phyloP scores from a whole-genome alignment of 148 eudicot species.

The Vaccinium myrtillus region DNA sequence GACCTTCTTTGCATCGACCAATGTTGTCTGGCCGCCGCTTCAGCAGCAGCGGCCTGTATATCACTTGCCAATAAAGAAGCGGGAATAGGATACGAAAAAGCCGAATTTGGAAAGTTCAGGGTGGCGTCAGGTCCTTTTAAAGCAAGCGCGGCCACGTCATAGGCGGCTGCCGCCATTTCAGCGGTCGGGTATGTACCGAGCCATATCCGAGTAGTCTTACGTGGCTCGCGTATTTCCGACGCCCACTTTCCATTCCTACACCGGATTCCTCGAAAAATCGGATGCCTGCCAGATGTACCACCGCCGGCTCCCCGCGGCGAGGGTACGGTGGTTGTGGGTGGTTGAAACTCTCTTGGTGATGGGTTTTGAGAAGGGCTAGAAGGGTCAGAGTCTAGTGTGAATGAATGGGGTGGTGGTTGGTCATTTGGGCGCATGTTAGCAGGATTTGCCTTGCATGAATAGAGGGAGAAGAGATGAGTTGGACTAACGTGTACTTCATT shows the following conservation, averaged over 20 bases:
- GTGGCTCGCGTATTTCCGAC: slow-evolving; percentile 49
- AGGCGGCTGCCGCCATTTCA: slow-evolving; percentile 48
- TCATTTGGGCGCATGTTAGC: slow-evolving; percentile 7
- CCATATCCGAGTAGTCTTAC: slow-evolving; percentile 45
- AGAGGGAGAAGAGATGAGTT: background rate
- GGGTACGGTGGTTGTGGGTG: background rate
- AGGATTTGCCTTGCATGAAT: slow-evolving; percentile 13
- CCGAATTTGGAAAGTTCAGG: slow-evolving; percentile 28
- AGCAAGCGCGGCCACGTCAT: slow-evolving; percentile 41
- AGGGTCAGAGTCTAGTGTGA: too few relatives aligned
- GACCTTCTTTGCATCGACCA: too few relatives aligned
- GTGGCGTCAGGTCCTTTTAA: slow-evolving; percentile 32
- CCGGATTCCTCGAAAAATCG: slow-evolving; percentile 36
- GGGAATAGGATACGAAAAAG: slow-evolving; percentile 18
- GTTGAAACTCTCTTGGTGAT: background rate
- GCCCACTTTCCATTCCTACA: slow-evolving; percentile 47
- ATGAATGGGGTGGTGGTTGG: background rate
- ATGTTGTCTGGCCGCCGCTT: background rate
- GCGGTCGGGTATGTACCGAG: slow-evolving; percentile 44
- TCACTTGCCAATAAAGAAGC: slow-evolving; percentile 20
- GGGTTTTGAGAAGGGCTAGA: background rate
- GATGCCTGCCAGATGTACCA: slow-evolving; percentile 24
- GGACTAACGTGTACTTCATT: background rate
- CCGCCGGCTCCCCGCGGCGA: background rate
- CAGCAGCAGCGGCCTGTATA: slow-evolving; percentile 34